Evolutionary conservation across 495 filamentous ascomycete genomes (phyloP), one percentile per base, ranked within the genome.

Genomic region (Penicillium coffeae): DNA sequence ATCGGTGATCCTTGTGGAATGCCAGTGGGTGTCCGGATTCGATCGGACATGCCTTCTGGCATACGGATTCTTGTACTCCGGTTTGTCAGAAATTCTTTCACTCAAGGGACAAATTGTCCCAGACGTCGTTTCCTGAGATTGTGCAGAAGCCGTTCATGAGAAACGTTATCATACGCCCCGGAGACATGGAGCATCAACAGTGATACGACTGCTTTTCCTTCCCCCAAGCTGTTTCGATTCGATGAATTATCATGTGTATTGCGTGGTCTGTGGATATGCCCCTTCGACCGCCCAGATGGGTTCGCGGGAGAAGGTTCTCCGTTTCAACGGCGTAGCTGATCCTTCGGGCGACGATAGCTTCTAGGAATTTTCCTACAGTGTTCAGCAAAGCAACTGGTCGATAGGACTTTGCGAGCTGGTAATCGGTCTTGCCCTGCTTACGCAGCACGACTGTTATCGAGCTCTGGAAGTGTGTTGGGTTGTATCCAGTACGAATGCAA

Each of bases 161-260:
- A 57, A 6, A 69, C 60, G 21, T 60, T 61, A 32, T 72, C 54
- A 27, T 64, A 72, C 0, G 64, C 68, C 1, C 64, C 61, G 1
- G 60, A 34, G 0, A 65, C 42, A 18, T 66, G 61, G 0, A 68
- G 48, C 7, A 53, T 40, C 0, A 68, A 27, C 19, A 59, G 32
- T 3, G 42, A 40, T 0, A 46, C 58, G n/a, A n/a, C 3, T 40
- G 37, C 1, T 39, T 8, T 3, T 38, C 20, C 2, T 25, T 15
- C 7, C 55, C 48, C 58, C 54, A 71, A 0, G 56, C 63, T 2
- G 8, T 27, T 3, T 58, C 21, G 1, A 66, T 54, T 1, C 18
- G 12, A 39, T 66, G 39, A 0, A 58, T 14, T 5, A 68, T 36
- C 0, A 51, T 5, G 9, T 64, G 50, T 0, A 69, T 34, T 0